Conservation (phyloP, 2,329 filamentous ascomycete genomes). For the Aspergillus clavatus region DNA sequence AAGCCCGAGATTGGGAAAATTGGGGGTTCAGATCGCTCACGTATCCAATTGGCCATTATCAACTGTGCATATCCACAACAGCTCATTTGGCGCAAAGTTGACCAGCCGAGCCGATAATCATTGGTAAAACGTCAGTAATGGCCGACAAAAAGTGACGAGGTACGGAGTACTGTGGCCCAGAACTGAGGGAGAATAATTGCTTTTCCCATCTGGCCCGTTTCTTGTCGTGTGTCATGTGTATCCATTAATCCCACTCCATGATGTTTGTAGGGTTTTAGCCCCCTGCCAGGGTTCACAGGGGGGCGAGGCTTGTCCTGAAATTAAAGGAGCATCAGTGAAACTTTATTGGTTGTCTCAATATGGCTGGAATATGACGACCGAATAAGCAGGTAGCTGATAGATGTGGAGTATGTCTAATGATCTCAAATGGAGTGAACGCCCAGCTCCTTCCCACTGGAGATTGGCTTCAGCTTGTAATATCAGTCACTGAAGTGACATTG, state of each 20-base stretch:
- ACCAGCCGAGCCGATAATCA: background rate
- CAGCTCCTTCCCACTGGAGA: background rate
- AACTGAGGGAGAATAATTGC: background rate
- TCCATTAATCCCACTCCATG: background rate
- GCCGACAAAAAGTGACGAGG: background rate
- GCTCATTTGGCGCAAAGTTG: background rate
- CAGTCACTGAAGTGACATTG: too few species aligned
- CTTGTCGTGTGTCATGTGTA: background rate
- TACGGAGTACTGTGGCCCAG: too few species aligned
- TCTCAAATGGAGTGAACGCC: background rate
- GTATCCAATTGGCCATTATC: too few species aligned
- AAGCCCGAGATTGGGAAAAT: background rate
- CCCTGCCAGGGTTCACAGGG: too few species aligned
- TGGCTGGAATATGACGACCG: background rate
- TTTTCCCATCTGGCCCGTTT: background rate
- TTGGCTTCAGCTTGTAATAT: too few species aligned
- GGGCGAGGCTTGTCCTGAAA: background rate
- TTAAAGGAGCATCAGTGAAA: background rate
- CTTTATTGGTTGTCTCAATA: background rate
- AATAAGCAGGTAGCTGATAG: background rate
- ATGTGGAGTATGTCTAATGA: background rate
- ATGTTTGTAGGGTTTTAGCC: background rate
- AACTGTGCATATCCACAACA: too few species aligned
- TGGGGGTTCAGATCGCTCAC: background rate
- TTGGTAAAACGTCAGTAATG: background rate